Evolutionary conservation across 2,329 filamentous ascomycete species (phyloP), one percentile per base, ranked within the genome.

Genomic region (Myriosclerotinia curreyana): DNA sequence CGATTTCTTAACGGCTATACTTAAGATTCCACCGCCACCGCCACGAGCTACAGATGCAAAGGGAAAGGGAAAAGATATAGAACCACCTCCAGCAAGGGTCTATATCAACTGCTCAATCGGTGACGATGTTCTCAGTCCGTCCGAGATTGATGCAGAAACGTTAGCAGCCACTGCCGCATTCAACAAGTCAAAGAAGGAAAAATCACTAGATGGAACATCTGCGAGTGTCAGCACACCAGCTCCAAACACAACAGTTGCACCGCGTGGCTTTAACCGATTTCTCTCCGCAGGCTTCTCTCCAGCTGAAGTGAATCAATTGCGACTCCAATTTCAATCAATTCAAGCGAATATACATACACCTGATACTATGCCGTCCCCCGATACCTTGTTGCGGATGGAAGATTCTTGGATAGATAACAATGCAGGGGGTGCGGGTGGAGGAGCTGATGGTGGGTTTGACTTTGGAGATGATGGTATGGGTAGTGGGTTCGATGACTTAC

Each of bases 51-150:
- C 72, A 38, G 74, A 75, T 69, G 71, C 71, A 34, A 82, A 80
- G 66, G 79, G 80, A 62, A 92, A 91, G 72, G 91, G 89, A 54
- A 96, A 95, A 66, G 83, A 83, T 0, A 75, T 87, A 6, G 79
- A 80, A 9, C 76, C 76, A 11, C 72, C 75, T 17, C 75, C 78
- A 40, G 68, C 77, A 1, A 83, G 89, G 52, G 84, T 96, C 72
- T 97, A 96, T 76, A 88, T 98, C 66, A 96, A 96, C 79, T 98
- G 94, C 81, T 94, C 91, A 68, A 90, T 98, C 65, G 92, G 92
- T 62, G 87, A 91, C 75, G 87, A 91, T 75, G 80, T 84, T 34
- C 82, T 98, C 15, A 84, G 88, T 0, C 74, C 83, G 15, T 74
- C 80, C 0, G 92, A 96, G 65, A 83, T 98, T 28, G 82, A 81